phyloP scores from a whole-genome alignment of 208 protist species.

The Zelonia costaricensis region DNA sequence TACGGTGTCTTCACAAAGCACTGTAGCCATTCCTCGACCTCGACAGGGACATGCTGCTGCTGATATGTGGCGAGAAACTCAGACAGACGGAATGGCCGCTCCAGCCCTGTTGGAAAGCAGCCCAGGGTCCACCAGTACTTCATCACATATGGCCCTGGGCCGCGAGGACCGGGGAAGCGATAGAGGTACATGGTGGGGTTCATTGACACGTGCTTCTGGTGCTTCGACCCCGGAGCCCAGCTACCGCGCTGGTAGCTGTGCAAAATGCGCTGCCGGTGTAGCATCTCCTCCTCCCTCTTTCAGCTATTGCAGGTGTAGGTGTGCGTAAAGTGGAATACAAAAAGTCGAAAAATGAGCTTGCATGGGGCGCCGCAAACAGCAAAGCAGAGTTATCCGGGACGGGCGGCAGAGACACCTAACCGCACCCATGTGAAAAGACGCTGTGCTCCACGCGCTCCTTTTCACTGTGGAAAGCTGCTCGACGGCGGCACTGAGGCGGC shows the following conservation, averaged over 20 bases:
- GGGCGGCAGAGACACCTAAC: no score
- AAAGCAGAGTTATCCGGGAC: no score
- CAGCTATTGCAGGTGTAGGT: not conserved
- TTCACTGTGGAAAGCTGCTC: no score
- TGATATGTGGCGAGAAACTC: constrained; percentile 86
- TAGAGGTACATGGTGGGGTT: constrained; percentile 85
- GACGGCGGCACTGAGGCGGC: no score
- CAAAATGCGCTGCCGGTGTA: constrained; percentile 9
- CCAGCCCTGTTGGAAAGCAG: constrained; percentile 84
- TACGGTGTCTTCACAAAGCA: constrained; percentile 74
- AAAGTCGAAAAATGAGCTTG: no score
- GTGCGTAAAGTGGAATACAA: not conserved
- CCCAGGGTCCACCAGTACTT: constrained; percentile 93
- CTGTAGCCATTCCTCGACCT: constrained; percentile 87
- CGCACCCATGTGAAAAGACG: no score
- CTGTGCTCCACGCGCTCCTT: no score
- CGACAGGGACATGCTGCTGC: constrained; percentile 81
- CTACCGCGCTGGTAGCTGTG: constrained; percentile 80
- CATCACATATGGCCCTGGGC: constrained; percentile 88
- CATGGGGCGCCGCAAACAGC: no score
- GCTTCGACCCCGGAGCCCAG: constrained; percentile 83
- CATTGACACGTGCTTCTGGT: constrained; percentile 90
- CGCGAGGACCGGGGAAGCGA: constrained; percentile 73
- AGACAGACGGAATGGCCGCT: constrained; percentile 74
- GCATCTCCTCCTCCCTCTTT: no score